Percentiles rank a stretch among this genome's conserved stretches.
Conservation (phyloP, 352 stramenopile species). For the Pythium vanterpoolii region DNA sequence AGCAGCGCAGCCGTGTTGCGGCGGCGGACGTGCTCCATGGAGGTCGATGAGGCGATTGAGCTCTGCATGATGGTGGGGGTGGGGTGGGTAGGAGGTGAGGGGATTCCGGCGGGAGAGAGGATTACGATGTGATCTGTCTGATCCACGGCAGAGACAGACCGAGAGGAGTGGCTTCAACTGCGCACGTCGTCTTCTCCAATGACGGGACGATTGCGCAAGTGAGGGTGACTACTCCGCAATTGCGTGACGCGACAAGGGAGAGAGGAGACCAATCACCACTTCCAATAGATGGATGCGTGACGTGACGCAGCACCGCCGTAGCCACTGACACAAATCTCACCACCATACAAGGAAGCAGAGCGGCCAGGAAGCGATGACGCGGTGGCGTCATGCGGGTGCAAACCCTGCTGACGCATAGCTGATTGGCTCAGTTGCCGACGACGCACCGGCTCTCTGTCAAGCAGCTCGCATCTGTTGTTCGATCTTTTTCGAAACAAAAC, state of each 20-base stretch:
- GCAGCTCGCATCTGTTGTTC: not conserved
- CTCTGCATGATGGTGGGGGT: constrained; percentile 5
- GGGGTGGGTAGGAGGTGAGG: not conserved
- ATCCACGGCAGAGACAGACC: not conserved
- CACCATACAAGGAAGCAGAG: not conserved
- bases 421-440: not conserved
- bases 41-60: not conserved
- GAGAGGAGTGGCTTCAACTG: not conserved
- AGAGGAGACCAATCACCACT: not conserved
- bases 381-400: not conserved
- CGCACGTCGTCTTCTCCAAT: not conserved
- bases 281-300: too few species aligned
- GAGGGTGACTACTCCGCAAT: not conserved
- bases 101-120: too few species aligned
- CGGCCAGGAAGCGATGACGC: not conserved
- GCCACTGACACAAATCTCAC: not conserved
- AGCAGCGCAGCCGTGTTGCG: constrained; percentile 28
- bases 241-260: not conserved
- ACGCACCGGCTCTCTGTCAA: not conserved
- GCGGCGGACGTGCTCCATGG: constrained; percentile 24
- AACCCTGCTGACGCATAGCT: not conserved
- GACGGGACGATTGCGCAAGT: not conserved
- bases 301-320: not conserved
- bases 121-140: too few species aligned
- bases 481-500: not conserved